phyloP scores from a whole-genome alignment of 805 yeast species.

The Monosporozyma solicola region DNA sequence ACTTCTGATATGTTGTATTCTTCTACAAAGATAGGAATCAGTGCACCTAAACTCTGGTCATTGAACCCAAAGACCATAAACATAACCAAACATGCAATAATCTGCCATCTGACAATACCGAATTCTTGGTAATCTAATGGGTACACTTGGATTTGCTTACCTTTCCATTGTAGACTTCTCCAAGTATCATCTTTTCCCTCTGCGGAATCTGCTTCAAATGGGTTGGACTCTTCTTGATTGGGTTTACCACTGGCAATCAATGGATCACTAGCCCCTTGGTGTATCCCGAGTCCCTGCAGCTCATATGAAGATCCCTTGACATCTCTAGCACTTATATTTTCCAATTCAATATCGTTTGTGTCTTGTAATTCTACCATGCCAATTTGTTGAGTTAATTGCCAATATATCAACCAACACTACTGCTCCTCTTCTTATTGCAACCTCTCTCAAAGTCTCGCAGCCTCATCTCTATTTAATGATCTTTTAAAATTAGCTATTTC shows the following conservation, averaged over 20 bases:
- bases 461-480: not conserved
- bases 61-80: conserved; percentile 28
- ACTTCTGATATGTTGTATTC: conserved; percentile 21
- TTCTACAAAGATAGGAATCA: conserved; percentile 25
- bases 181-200: not conserved
- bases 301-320: not conserved
- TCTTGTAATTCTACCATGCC: not conserved
- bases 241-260: not conserved
- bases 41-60: conserved; percentile 29
- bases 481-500: not conserved
- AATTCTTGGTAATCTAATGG: conserved; percentile 22
- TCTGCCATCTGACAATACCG: conserved; percentile 22
- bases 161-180: conserved; percentile 16
- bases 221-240: not conserved
- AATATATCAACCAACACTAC: not conserved
- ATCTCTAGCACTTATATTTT: not conserved
- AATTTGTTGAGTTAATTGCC: not conserved
- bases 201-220: not conserved
- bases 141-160: conserved; percentile 17
- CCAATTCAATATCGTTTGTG: not conserved
- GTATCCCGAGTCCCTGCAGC: not conserved
- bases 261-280: not conserved
- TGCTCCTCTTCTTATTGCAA: not conserved
- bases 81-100: conserved; percentile 21
- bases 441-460: not conserved